These are phyloP conservation scores for Ophiostoma sp. DNA, from an alignment of 2,329 filamentous ascomycete genomes.

Conservation along the genomic window DNA sequence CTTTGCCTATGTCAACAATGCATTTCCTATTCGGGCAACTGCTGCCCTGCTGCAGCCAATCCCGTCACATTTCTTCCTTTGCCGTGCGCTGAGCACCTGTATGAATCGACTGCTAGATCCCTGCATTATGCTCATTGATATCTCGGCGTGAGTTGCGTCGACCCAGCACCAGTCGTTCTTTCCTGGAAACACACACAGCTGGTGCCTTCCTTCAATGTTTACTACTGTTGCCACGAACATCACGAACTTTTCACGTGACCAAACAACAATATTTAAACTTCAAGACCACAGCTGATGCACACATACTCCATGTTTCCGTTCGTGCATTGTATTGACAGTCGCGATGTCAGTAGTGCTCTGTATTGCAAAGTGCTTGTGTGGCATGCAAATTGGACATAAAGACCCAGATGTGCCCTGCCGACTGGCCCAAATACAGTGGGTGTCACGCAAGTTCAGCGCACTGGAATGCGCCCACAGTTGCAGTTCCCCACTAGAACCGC, in stretches of 20 bases:
- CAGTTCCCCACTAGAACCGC: slow-evolving; percentile 6
- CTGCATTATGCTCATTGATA: neutral
- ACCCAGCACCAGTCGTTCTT: neutral
- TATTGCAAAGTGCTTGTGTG: neutral
- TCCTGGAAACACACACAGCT: neutral
- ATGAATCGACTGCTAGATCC: neutral
- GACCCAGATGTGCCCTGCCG: neutral
- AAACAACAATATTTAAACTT: neutral
- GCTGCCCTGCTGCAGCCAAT: neutral
- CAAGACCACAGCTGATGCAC: neutral
- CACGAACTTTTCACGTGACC: neutral
- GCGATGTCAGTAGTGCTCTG: neutral
- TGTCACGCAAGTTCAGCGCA: neutral
- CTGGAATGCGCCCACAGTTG: slow-evolving; percentile 14
- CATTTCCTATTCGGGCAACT: slow-evolving; percentile 8
- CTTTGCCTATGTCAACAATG: neutral
- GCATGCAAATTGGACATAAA: neutral
- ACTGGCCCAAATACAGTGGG: neutral
- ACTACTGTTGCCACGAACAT: neutral
- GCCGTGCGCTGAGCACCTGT: neutral
- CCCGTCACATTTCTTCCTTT: neutral
- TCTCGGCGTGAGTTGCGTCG: no score
- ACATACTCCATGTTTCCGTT: neutral
- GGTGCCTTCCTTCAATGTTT: neutral
- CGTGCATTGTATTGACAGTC: neutral